Evolutionary conservation across 352 stramenopile genomes (phyloP).

Genomic region (Pythium oligandrum): DNA sequence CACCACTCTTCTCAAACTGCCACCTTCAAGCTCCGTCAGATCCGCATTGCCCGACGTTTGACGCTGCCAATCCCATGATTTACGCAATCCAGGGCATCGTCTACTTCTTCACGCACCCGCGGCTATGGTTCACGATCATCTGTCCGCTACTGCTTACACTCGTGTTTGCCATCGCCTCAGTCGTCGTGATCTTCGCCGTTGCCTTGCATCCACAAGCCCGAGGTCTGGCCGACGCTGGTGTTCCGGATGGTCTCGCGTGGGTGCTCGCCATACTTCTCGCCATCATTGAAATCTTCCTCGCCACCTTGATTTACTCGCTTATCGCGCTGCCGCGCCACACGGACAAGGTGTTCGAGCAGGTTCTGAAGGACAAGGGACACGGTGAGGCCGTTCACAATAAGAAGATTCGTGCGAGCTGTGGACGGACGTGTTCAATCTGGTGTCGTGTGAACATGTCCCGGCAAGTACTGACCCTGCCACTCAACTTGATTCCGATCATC

Average conservation of each 20-base stretch:
- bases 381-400: slow-evolving; percentile 46
- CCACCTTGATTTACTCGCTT: slow-evolving; percentile 66
- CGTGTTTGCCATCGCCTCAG: slow-evolving; percentile 34
- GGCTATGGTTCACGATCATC: slow-evolving; percentile 46
- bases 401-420: slow-evolving; percentile 33
- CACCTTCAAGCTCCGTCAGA: too few relatives aligned
- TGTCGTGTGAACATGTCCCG: slow-evolving; percentile 56
- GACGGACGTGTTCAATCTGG: slow-evolving; percentile 36
- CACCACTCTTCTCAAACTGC: too few relatives aligned
- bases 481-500: slow-evolving; percentile 64
- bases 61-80: slow-evolving; percentile 5
- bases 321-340: slow-evolving; percentile 46
- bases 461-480: slow-evolving; percentile 42
- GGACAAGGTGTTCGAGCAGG: slow-evolving; percentile 62
- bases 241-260: slow-evolving; percentile 44
- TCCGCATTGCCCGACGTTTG: too few relatives aligned
- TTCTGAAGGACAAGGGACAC: slow-evolving; percentile 42
- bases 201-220: slow-evolving; percentile 45
- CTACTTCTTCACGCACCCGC: slow-evolving; percentile 60
- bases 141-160: slow-evolving; percentile 58
- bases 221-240: slow-evolving; percentile 30
- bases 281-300: slow-evolving; percentile 64
- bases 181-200: slow-evolving; percentile 39
- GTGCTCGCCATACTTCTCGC: slow-evolving; percentile 52
- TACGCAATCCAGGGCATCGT: slow-evolving; percentile 44